Conservation (phyloP, 129 eudicot genomes). For the Glebionis coronaria region DNA sequence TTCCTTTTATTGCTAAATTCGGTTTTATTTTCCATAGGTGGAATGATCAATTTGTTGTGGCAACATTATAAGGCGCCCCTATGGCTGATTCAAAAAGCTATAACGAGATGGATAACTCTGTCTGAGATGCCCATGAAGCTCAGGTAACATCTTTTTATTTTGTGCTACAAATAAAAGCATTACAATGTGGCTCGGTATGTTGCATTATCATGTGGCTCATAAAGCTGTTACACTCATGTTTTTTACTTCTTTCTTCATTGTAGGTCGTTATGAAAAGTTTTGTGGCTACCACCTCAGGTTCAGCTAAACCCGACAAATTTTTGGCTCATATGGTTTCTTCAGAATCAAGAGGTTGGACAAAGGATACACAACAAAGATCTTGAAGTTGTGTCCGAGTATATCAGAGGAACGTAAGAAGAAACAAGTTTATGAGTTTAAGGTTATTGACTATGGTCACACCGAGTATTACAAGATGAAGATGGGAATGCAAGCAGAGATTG, state of each 20-base stretch:
- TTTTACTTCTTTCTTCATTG: slow-evolving; percentile 12
- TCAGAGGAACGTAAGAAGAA: too few relatives aligned
- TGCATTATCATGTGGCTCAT: background rate
- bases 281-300: slow-evolving; percentile 52
- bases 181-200: background rate
- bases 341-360: too few relatives aligned
- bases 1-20: background rate
- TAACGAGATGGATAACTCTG: slow-evolving; percentile 57
- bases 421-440: slow-evolving; percentile 59
- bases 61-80: slow-evolving; percentile 86
- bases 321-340: slow-evolving; percentile 92
- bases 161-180: too few relatives aligned
- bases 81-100: slow-evolving; percentile 81
- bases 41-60: slow-evolving; percentile 69
- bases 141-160: slow-evolving; percentile 43
- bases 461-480: slow-evolving; percentile 77
- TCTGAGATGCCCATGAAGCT: slow-evolving; percentile 73
- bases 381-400: too few relatives aligned
- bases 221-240: background rate
- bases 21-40: slow-evolving; percentile 39
- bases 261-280: slow-evolving; percentile 97
- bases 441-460: slow-evolving; percentile 37
- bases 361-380: too few relatives aligned
- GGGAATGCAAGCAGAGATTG: slow-evolving; percentile 77
- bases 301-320: slow-evolving; percentile 64